A percentile compares a stretch with the other conserved stretches of the same genome.
phyloP scores from a whole-genome alignment of 345 rosid species.

The Corymbia maculata region DNA sequence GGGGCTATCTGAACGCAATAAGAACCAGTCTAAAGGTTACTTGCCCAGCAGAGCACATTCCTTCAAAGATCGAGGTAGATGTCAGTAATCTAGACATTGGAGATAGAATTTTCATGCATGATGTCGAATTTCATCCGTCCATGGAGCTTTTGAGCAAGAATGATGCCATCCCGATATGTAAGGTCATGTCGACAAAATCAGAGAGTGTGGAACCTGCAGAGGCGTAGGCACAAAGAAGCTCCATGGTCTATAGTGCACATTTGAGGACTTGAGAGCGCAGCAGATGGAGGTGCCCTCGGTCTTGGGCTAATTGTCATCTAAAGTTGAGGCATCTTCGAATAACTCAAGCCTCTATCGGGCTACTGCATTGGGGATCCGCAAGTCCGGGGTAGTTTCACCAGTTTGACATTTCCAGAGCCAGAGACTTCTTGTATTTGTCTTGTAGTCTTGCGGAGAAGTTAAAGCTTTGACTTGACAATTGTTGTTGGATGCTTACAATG shows the following conservation, averaged over 20 bases:
- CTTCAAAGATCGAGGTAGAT: constrained; percentile 77
- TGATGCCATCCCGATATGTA: constrained; percentile 65
- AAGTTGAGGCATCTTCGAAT: background rate
- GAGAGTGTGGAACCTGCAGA: constrained; percentile 21
- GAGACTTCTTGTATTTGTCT: background rate
- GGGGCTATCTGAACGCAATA: constrained; percentile 48
- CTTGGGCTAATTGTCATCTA: background rate
- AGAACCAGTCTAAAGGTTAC: constrained; percentile 41
- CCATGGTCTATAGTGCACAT: background rate
- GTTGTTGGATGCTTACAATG: background rate
- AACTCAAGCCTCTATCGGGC: background rate
- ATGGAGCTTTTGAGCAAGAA: constrained; percentile 74
- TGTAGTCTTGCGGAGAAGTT: background rate
- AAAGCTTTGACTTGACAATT: background rate
- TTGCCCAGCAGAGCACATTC: constrained; percentile 71
- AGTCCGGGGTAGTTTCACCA: background rate
- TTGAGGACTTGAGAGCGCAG: background rate
- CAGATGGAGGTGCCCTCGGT: background rate
- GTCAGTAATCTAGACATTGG: constrained; percentile 74
- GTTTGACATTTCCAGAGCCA: background rate
- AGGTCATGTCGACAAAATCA: constrained; percentile 37
- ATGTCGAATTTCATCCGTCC: constrained; percentile 56
- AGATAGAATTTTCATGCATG: constrained; percentile 49
- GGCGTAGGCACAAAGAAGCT: constrained; percentile 1
- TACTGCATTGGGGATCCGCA: background rate